Evolutionary conservation across 208 protist genomes (phyloP).

Genomic region (Leishmania martiniquensis): DNA sequence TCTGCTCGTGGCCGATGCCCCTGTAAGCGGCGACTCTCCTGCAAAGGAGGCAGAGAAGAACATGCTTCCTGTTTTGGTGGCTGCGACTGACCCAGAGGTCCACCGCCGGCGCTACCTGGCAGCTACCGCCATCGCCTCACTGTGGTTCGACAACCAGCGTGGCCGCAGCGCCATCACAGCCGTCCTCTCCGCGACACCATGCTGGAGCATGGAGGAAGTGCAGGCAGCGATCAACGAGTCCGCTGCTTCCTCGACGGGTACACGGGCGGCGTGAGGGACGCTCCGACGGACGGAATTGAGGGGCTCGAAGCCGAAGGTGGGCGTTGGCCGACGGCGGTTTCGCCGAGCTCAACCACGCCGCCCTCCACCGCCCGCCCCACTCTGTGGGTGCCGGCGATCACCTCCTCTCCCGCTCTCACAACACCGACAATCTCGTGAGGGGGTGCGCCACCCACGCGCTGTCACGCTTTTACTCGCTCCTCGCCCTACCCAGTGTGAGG

Average conservation of each 20-base stretch:
- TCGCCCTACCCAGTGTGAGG: too few species aligned
- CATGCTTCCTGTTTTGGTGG: not conserved
- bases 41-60: not conserved
- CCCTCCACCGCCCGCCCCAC: not conserved
- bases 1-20: constrained; percentile 7
- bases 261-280: not conserved
- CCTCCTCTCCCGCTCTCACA: not conserved
- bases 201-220: constrained; percentile 17
- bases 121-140: constrained; percentile 19
- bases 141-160: constrained; percentile 35
- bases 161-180: constrained; percentile 19
- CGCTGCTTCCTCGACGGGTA: too few species aligned
- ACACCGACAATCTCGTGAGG: not conserved
- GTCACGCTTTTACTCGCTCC: not conserved
- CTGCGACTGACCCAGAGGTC: constrained; percentile 18
- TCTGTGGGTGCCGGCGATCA: not conserved
- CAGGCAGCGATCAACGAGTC: not conserved
- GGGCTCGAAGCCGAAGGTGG: not conserved
- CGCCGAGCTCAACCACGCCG: not conserved
- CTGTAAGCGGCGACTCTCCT: not conserved
- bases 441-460: not conserved
- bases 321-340: not conserved
- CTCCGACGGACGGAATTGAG: not conserved
- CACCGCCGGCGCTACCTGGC: constrained; percentile 27
- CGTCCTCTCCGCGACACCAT: constrained; percentile 6